Evolutionary conservation across 139 green algal genomes (phyloP).

Genomic region (Chlorella sorokiniana): DNA sequence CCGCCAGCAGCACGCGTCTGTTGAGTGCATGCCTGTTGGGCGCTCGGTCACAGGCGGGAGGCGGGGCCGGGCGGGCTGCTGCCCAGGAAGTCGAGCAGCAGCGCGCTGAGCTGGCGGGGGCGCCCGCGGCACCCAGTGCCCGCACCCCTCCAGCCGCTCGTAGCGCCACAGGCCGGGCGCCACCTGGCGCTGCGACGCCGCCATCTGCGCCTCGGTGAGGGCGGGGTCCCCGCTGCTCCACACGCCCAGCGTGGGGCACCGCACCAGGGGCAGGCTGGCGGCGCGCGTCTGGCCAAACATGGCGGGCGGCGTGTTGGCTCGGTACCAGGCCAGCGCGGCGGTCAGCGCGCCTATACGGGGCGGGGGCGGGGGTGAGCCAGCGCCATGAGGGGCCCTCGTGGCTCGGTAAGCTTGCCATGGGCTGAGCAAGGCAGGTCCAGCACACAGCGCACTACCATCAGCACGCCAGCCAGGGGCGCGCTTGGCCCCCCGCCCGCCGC

Average conservation of each 20-base stretch:
- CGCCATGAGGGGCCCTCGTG: neutral
- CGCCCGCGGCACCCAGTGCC: constrained; percentile 41
- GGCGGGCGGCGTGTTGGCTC: constrained; percentile 20
- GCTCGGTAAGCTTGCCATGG: neutral
- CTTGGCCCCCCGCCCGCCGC: neutral
- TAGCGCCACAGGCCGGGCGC: constrained; percentile 35
- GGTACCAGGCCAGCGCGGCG: constrained; percentile 32
- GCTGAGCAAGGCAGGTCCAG: too few relatives aligned
- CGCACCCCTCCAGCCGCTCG: constrained; percentile 21
- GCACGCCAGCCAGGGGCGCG: neutral
- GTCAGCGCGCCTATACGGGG: constrained; percentile 31
- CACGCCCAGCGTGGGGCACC: constrained; percentile 23
- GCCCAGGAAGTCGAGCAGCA: constrained; percentile 36
- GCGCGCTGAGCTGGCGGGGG: constrained; percentile 24
- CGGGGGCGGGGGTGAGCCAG: neutral
- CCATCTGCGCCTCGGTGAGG: constrained; percentile 38
- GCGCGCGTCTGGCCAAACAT: constrained; percentile 25
- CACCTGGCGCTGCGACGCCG: constrained; percentile 5
- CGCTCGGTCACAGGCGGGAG: neutral
- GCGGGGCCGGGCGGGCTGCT: neutral
- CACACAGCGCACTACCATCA: neutral
- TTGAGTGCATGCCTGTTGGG: neutral
- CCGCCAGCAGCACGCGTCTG: neutral
- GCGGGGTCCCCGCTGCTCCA: constrained; percentile 34
- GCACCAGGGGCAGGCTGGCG: neutral